Percentiles rank a stretch among this genome's conserved stretches.
These are phyloP conservation scores for Bertia moriformis DNA, from an alignment of 2,329 filamentous ascomycete genomes.

Conservation along the genomic window DNA sequence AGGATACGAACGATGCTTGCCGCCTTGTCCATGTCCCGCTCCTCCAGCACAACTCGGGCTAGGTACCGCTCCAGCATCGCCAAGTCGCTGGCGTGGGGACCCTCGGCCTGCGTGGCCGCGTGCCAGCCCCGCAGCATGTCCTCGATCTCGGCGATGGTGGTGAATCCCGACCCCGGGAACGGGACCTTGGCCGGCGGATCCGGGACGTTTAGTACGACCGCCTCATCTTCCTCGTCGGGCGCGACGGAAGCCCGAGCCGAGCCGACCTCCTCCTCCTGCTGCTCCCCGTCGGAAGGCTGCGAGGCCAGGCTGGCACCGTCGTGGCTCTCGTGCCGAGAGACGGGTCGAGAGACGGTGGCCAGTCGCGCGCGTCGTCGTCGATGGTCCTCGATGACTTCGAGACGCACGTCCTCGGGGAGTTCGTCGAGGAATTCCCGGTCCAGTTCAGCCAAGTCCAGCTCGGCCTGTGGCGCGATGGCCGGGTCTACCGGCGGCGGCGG, in stretches of 20 bases:
- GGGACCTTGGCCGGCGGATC: conserved; percentile 25
- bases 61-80: conserved; percentile 62
- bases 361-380: conserved; percentile 20
- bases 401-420: conserved; percentile 65
- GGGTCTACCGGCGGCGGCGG: background rate
- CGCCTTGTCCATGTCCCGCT: conserved; percentile 66
- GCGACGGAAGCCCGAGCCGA: background rate
- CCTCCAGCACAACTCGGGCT: conserved; percentile 55
- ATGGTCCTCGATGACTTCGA: conserved; percentile 67
- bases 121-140: conserved; percentile 67
- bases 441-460: too few species aligned
- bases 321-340: too few species aligned
- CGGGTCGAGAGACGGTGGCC: background rate
- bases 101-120: conserved; percentile 52
- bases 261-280: background rate
- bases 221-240: background rate
- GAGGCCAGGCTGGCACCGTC: background rate
- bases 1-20: conserved; percentile 49
- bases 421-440: conserved; percentile 67
- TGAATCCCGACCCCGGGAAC: conserved; percentile 27
- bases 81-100: conserved; percentile 68
- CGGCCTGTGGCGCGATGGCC: too few species aligned
- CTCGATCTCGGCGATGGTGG: conserved; percentile 45
- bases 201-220: conserved; percentile 15
- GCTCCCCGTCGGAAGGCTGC: background rate